A percentile compares a stretch with the other conserved stretches of the same genome.
phyloP scores from a whole-genome alignment of 1,284 basidiomycete species.

The Sporisorium exsertum region DNA sequence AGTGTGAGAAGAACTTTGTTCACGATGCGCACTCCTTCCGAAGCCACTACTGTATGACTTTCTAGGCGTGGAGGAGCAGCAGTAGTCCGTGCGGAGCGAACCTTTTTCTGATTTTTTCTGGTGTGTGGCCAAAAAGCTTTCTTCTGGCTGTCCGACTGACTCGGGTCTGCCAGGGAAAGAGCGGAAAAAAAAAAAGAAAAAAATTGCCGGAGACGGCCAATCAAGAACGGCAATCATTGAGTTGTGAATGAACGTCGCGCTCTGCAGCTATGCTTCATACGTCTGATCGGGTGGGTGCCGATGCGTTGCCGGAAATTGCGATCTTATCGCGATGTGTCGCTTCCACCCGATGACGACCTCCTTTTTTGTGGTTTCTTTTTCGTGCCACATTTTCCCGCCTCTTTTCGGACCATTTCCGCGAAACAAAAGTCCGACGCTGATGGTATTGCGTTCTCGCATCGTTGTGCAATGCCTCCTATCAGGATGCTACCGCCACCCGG shows the following conservation, averaged over 20 bases:
- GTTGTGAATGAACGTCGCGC: conserved; percentile 7
- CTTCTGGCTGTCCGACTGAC: conserved; percentile 21
- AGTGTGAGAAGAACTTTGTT: conserved; percentile 10
- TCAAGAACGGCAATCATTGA: conserved; percentile 14
- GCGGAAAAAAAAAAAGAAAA: conserved; percentile 1
- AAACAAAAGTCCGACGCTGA: background rate
- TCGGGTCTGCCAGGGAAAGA: conserved; percentile 1
- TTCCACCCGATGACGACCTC: background rate
- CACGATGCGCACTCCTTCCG: conserved; percentile 4
- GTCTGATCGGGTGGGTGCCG: conserved; percentile 1
- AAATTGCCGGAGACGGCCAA: conserved; percentile 27
- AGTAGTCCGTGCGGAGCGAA: conserved; percentile 13
- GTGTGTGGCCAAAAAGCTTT: background rate
- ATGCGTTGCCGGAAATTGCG: background rate
- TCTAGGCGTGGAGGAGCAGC: background rate
- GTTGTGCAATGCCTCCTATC: too few relatives aligned
- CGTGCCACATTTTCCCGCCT: background rate
- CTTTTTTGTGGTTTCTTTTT: background rate
- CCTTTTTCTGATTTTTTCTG: conserved; percentile 2
- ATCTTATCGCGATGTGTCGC: background rate
- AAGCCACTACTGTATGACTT: too few relatives aligned
- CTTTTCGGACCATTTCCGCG: background rate
- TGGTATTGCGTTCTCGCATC: too few relatives aligned
- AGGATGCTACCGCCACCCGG: too few relatives aligned
- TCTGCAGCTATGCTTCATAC: background rate